Percentiles rank a stretch among this genome's conserved stretches.
phyloP scores from a whole-genome alignment of 148 eudicot species.

The Vaccinium myrtillus region DNA sequence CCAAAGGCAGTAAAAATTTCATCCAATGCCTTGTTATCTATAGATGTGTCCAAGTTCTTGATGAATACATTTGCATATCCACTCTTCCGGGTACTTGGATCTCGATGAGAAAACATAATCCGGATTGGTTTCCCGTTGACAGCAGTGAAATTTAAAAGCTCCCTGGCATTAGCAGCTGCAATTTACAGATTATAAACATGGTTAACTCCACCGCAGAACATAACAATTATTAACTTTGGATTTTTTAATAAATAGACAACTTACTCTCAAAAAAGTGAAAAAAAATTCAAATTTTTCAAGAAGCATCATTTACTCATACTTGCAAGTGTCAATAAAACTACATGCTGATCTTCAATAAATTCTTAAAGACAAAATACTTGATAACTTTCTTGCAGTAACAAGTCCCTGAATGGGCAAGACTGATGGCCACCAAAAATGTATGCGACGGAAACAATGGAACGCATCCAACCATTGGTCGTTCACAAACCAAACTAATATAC shows the following conservation, averaged over 20 bases:
- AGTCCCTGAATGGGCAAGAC: too few relatives aligned
- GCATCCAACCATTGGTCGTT: neutral
- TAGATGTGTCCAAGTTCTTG: conserved; percentile 51
- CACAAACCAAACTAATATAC: neutral
- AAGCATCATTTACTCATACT: neutral
- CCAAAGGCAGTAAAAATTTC: conserved; percentile 64
- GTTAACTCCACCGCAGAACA: neutral
- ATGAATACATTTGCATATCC: conserved; percentile 61
- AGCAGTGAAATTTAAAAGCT: conserved; percentile 47
- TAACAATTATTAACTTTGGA: neutral
- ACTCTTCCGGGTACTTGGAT: conserved; percentile 60
- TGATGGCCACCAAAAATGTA: too few relatives aligned
- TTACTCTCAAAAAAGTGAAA: neutral
- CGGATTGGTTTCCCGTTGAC: conserved; percentile 58
- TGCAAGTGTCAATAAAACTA: neutral
- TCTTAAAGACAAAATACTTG: neutral
- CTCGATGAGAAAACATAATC: conserved; percentile 69
- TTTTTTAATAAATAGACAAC: neutral
- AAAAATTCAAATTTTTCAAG: neutral
- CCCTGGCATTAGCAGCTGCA: conserved; percentile 58
- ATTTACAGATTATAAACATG: neutral
- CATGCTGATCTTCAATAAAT: neutral
- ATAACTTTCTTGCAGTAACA: neutral
- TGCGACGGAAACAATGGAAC: conserved; percentile 7
- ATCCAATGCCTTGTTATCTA: conserved; percentile 54